These are phyloP conservation scores for Phaeotremella fagi DNA, from an alignment of 768 basidiomycete genomes.

Conservation along the genomic window DNA sequence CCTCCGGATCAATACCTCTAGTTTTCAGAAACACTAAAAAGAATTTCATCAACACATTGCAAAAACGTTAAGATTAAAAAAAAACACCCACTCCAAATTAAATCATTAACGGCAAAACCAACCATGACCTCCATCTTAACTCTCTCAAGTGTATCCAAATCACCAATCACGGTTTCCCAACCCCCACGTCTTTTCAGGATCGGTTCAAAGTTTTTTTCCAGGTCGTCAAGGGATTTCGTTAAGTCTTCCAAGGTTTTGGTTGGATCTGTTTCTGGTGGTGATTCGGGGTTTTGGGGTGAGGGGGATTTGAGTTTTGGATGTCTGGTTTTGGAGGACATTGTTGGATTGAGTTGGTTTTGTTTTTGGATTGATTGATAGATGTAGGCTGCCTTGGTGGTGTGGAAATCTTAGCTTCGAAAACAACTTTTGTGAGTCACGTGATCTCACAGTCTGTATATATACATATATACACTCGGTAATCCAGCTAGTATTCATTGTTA, in stretches of 20 bases:
- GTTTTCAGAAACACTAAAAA: constrained; percentile 43
- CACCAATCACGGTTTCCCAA: constrained; percentile 29
- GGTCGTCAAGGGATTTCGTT: constrained; percentile 17
- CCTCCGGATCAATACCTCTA: constrained; percentile 43
- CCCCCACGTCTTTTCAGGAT: constrained; percentile 12
- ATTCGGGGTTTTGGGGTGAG: not conserved
- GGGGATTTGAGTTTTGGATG: not conserved
- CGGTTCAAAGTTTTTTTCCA: constrained; percentile 34
- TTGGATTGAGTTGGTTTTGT: no score
- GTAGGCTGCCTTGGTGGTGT: no score
- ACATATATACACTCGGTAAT: no score
- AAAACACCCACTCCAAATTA: constrained; percentile 46
- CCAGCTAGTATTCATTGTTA: no score
- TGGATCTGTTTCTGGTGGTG: constrained; percentile 21
- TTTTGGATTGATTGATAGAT: no score
- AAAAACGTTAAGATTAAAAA: not conserved
- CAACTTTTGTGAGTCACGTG: no score
- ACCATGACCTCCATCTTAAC: constrained; percentile 47
- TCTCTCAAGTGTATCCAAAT: constrained; percentile 25
- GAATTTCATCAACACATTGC: no score
- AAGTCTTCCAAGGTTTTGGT: constrained; percentile 19
- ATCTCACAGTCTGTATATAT: no score
- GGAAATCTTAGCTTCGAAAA: no score
- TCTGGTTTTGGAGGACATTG: not conserved
- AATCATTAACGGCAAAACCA: constrained; percentile 45